Conservation (phyloP, 2,329 filamentous ascomycete species). For the Raffaelea arxii region DNA sequence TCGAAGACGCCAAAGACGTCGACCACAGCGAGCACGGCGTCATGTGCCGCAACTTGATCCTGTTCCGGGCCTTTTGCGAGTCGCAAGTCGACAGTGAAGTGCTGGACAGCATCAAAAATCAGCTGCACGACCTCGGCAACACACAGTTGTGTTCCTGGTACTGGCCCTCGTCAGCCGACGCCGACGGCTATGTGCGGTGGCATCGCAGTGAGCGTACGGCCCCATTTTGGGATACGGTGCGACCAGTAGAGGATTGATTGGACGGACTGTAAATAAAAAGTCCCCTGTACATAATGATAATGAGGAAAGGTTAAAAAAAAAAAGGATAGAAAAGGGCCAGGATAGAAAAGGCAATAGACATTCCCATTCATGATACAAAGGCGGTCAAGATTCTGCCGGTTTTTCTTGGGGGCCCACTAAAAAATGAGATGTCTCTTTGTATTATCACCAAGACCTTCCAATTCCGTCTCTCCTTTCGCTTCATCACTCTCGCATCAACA, state of each 20-base stretch:
- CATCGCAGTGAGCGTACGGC: conserved; percentile 8
- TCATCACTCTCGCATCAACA: too few species aligned
- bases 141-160: conserved; percentile 16
- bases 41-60: conserved; percentile 17
- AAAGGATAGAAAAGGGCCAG: background rate
- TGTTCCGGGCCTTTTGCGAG: conserved; percentile 38
- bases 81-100: conserved; percentile 24
- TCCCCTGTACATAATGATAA: too few species aligned
- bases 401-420: background rate
- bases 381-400: background rate
- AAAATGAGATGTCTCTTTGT: too few species aligned
- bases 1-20: conserved; percentile 25
- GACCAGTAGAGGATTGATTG: too few species aligned
- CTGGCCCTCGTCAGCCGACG: conserved; percentile 28
- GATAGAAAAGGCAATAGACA: background rate
- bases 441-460: too few species aligned
- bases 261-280: background rate
- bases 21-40: conserved; percentile 24
- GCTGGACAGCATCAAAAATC: conserved; percentile 20
- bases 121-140: conserved; percentile 17
- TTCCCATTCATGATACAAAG: background rate
- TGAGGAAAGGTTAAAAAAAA: too few species aligned
- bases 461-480: too few species aligned
- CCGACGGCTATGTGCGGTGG: conserved; percentile 20
- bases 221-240: conserved; percentile 11